A percentile compares a stretch with the other conserved stretches of the same genome.
Evolutionary conservation across 2,329 filamentous ascomycete species (phyloP).

Genomic region (Rhynchosporium secalis): DNA sequence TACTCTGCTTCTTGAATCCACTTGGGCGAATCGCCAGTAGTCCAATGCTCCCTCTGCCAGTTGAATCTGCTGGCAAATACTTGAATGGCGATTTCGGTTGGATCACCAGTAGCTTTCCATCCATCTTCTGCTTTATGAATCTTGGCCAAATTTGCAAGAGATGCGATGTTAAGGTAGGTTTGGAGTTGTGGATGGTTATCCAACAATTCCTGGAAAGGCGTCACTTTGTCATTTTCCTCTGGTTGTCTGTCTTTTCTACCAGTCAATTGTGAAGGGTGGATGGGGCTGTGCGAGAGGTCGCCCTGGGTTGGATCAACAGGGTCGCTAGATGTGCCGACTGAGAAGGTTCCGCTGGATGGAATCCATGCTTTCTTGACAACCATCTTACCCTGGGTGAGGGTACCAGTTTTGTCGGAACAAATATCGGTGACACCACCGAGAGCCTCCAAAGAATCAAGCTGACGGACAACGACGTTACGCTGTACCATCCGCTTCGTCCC

Average conservation of each 20-base stretch:
- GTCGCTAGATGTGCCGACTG: conserved; percentile 50
- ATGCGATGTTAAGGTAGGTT: conserved; percentile 61
- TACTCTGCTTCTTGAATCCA: conserved; percentile 67
- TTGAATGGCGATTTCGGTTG: conserved; percentile 73
- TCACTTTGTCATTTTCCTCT: conserved; percentile 25
- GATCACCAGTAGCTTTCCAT: conserved; percentile 66
- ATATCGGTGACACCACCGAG: conserved; percentile 59
- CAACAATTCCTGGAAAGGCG: conserved; percentile 41
- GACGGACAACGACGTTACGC: conserved; percentile 57
- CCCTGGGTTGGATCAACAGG: conserved; percentile 53
- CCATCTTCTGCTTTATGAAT: conserved; percentile 54
- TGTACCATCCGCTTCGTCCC: conserved; percentile 60
- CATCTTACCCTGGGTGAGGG: conserved; percentile 49
- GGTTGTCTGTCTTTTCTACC: conserved; percentile 15
- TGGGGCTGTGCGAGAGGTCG: conserved; percentile 42
- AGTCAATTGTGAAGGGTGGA: conserved; percentile 35
- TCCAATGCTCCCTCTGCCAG: conserved; percentile 57
- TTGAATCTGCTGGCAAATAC: conserved; percentile 71
- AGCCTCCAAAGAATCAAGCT: conserved; percentile 55
- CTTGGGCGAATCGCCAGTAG: conserved; percentile 48
- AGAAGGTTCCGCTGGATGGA: conserved; percentile 52
- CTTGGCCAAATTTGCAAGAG: conserved; percentile 64
- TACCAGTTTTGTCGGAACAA: conserved; percentile 77
- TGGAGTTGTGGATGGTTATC: conserved; percentile 51
- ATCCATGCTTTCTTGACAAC: conserved; percentile 54